phyloP scores from a whole-genome alignment of 192 early-diverging fungal species.

The Entophlyctis luteolus region DNA sequence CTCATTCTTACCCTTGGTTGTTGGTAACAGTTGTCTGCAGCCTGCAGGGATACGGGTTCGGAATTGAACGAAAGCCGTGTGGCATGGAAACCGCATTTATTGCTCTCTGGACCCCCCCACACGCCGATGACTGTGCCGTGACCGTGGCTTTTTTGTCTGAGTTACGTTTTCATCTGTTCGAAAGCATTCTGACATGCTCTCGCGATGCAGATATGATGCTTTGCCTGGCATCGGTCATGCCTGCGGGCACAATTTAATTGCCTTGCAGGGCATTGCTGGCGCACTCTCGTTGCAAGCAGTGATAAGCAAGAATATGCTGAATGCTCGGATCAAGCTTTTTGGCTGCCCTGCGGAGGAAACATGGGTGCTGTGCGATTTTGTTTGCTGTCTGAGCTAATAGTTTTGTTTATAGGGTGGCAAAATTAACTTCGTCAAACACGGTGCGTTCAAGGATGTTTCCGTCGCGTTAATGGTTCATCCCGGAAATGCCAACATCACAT shows the following conservation, averaged over 20 bases:
- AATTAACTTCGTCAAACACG: conserved; percentile 60
- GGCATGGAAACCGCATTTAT: conserved; percentile 73
- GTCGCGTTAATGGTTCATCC: conserved; percentile 82
- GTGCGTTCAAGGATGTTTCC: conserved; percentile 69
- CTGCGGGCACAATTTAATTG: conserved; percentile 66
- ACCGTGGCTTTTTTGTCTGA: conserved; percentile 59
- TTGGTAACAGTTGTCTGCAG: not conserved
- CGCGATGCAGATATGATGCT: conserved; percentile 44
- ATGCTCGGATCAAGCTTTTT: conserved; percentile 63
- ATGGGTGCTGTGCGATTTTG: not conserved
- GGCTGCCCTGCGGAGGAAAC: conserved; percentile 74
- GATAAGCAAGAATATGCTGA: conserved; percentile 40
- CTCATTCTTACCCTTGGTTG: not conserved
- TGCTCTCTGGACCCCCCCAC: conserved; percentile 53
- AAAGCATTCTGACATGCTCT: not conserved
- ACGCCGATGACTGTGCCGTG: conserved; percentile 27
- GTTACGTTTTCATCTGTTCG: conserved; percentile 13
- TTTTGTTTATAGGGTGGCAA: conserved; percentile 56
- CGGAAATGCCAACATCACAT: conserved; percentile 34
- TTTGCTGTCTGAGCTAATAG: not conserved
- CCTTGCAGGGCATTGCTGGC: conserved; percentile 61
- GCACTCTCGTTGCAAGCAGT: conserved; percentile 48
- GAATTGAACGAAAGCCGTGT: conserved; percentile 53
- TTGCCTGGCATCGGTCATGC: conserved; percentile 58
- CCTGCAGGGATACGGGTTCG: conserved; percentile 61